A percentile compares a stretch with the other conserved stretches of the same genome.
These are phyloP conservation scores for Fusarium sp. DNA, from an alignment of 2,329 filamentous ascomycete species.

Conservation along the genomic window DNA sequence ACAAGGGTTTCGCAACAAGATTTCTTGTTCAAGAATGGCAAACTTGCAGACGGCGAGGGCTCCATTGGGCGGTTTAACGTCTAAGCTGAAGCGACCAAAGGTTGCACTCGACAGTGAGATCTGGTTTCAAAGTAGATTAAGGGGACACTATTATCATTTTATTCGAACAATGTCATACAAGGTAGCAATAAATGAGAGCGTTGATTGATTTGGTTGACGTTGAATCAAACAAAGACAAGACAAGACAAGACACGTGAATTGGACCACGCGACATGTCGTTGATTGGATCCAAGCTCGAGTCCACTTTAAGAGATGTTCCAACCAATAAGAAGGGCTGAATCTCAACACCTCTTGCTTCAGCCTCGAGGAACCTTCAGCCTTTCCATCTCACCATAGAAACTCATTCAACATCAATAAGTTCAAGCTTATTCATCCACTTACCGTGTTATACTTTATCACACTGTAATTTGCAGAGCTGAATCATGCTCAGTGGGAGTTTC, in stretches of 20 bases:
- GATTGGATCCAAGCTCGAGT: conserved; percentile 23
- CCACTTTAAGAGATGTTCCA: conserved; percentile 15
- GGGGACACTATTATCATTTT: neutral
- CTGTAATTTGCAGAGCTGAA: conserved; percentile 16
- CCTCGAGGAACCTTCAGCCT: conserved; percentile 41
- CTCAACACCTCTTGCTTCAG: conserved; percentile 33
- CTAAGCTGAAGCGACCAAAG: neutral
- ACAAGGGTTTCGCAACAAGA: neutral
- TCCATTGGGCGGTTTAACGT: neutral
- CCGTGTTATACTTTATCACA: conserved; percentile 20
- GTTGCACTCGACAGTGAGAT: neutral
- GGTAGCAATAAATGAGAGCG: too few species aligned
- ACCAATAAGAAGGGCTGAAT: conserved; percentile 30
- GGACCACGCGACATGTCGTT: conserved; percentile 17
- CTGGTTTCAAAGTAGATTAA: neutral
- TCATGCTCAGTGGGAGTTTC: conserved; percentile 16
- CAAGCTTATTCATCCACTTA: conserved; percentile 8
- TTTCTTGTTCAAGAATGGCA: neutral
- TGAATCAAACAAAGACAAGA: neutral
- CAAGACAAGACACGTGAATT: conserved; percentile 6
- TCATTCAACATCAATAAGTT: conserved; percentile 9
- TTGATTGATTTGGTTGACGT: neutral
- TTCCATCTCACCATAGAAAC: conserved; percentile 27
- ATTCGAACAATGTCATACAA: neutral
- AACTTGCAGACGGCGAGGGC: conserved; percentile 1